A percentile compares a stretch with the other conserved stretches of the same genome.
phyloP scores from a whole-genome alignment of 73 alveolate species.

The Symbiodinium pilosum region DNA sequence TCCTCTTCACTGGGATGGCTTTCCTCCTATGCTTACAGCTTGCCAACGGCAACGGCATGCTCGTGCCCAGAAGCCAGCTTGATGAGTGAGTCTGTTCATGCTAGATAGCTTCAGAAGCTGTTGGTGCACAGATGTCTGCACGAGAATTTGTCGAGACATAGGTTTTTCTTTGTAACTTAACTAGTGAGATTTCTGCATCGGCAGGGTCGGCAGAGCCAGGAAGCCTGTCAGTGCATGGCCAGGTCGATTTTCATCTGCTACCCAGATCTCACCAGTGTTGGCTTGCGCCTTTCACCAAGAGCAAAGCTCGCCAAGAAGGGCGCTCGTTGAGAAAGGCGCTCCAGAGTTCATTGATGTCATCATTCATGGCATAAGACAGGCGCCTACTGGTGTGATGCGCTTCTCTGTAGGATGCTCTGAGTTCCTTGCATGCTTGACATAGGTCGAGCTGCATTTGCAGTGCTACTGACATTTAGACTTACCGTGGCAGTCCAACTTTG shows the following conservation, averaged over 20 bases:
- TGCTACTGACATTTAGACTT: too few relatives aligned
- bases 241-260: too few relatives aligned
- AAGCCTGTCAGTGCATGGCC: too few relatives aligned
- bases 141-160: neutral
- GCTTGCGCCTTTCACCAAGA: neutral
- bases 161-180: neutral
- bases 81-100: too few relatives aligned
- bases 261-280: neutral
- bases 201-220: too few relatives aligned
- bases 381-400: neutral
- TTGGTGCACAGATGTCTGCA: neutral
- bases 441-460: too few relatives aligned
- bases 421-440: too few relatives aligned
- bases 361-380: neutral
- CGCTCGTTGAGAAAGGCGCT: neutral
- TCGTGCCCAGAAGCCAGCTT: too few relatives aligned
- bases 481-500: too few relatives aligned
- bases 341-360: neutral
- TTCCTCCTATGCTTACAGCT: constrained; percentile 3
- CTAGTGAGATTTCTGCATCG: too few relatives aligned
- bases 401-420: neutral
- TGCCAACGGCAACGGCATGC: neutral
- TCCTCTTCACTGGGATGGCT: neutral
- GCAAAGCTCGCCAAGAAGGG: constrained; percentile 18
- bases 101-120: too few relatives aligned